phyloP scores from a whole-genome alignment of 306 rosid genomes.

The Cicer judaicum region DNA sequence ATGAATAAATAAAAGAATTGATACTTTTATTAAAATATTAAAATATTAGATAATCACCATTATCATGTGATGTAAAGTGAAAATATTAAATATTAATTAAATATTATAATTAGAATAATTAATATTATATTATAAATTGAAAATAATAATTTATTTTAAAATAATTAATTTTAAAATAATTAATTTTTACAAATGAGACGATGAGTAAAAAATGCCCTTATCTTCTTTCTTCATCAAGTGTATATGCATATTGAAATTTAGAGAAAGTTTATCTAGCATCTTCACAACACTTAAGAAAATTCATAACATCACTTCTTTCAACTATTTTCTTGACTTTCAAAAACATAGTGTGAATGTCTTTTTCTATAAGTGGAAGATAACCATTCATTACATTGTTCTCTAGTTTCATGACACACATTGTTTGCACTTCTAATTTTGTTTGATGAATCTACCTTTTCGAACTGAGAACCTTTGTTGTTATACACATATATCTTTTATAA shows the following conservation, averaged over 20 bases:
- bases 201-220: no score
- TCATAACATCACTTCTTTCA: neutral
- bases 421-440: no score
- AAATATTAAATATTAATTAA: no score
- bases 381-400: neutral
- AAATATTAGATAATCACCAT: no score
- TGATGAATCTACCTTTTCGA: neutral
- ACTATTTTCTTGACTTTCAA: neutral
- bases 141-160: no score
- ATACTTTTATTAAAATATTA: no score
- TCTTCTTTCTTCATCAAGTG: neutral
- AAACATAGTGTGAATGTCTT: neutral
- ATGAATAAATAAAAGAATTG: no score
- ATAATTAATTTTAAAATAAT: no score
- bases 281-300: neutral
- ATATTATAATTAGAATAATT: no score
- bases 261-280: neutral
- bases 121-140: no score
- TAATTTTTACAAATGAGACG: no score
- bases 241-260: slow-evolving; percentile 13
- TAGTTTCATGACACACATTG: neutral
- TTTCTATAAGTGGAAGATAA: neutral
- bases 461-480: slow-evolving; percentile 16
- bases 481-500: neutral
- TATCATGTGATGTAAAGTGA: no score